Evolutionary conservation across 768 basidiomycete genomes (phyloP), one percentile per base, ranked within the genome.

Genomic region (Suillus subalutaceus): DNA sequence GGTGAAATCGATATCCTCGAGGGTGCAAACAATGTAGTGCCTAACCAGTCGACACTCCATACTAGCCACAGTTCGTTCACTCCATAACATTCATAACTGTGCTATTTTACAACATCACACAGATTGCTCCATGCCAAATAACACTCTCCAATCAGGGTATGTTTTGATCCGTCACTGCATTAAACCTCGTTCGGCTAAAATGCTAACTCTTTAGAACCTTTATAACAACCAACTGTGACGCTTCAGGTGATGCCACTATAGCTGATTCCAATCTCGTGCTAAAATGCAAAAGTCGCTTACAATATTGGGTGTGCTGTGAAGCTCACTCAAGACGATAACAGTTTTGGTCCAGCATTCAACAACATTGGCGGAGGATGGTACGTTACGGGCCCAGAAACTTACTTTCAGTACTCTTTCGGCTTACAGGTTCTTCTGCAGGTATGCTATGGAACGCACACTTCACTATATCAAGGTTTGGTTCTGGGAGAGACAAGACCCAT

Each of bases 1-100:
- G 75, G 74, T 48, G 84, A 86, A 69, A 78, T 85, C 58, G 85
- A 86, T 71, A 81, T 85, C 58, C 72, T 85, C 50, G 85, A 86
- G 68, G 80, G 82, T 6, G 82, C 85, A 59, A 85, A 86, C 67
- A 64, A 73, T 20, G 69, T 78, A 60, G 62, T 67, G 5, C 72
- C 72, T 30, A 85, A 85, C 66, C 68, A 40, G 6, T 73, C 74
- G 8, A 65, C 77, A 9, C 65, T 78, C 38, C 77, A 78, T 41
- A 78, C 77, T 3, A 64, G 68, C 26, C 52, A 73, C 32, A 69
- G 75, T 77, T 18, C 10, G 72, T 57, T n/a, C 40, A 30, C 2
- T 6, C 26, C 26, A 41, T 6, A n/a, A 62, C 16, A 7, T 32
- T 20, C 8, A 23, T 43, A 48, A 0, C 50, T 8, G 30, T 52